Percentiles rank a stretch among this genome's conserved stretches.
These are phyloP conservation scores for Tillandsia leiboldiana DNA, from an alignment of 176 grass and related monocot species.

Conservation along the genomic window DNA sequence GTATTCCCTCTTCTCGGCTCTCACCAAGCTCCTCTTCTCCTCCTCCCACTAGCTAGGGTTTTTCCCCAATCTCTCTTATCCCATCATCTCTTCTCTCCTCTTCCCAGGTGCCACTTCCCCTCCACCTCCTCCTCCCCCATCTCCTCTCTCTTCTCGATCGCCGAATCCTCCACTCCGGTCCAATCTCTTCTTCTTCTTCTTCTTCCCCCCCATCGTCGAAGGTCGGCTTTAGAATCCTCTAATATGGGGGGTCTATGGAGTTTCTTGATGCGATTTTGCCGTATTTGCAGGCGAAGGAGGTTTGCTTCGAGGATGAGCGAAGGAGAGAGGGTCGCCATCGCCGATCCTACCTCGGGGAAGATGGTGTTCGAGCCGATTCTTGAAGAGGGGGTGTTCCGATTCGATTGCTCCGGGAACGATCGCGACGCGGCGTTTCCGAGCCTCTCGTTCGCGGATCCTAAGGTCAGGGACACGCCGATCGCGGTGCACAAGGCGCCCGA, in stretches of 20 bases:
- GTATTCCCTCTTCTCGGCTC: background rate
- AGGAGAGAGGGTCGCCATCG: background rate
- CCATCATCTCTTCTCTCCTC: background rate
- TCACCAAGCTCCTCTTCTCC: background rate
- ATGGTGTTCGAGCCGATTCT: constrained; percentile 54
- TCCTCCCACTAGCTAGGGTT: background rate
- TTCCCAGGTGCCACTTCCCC: background rate
- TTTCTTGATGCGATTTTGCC: background rate
- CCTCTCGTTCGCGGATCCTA: constrained; percentile 55
- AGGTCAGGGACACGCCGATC: constrained; percentile 39
- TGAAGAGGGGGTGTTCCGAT: constrained; percentile 73
- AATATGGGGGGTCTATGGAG: background rate
- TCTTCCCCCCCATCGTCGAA: background rate
- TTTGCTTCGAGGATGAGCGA: constrained; percentile 4
- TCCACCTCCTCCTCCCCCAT: background rate
- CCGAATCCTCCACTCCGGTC: background rate
- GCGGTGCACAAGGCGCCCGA: constrained; percentile 21
- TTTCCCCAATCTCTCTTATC: background rate
- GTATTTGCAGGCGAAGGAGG: background rate
- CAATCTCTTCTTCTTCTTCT: background rate
- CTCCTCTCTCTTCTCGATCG: background rate
- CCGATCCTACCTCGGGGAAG: constrained; percentile 11
- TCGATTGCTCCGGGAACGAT: constrained; percentile 56
- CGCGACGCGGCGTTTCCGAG: constrained; percentile 49
- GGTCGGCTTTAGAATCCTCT: background rate